phyloP scores from a whole-genome alignment of 345 rosid genomes.

The Citrus sinensis region DNA sequence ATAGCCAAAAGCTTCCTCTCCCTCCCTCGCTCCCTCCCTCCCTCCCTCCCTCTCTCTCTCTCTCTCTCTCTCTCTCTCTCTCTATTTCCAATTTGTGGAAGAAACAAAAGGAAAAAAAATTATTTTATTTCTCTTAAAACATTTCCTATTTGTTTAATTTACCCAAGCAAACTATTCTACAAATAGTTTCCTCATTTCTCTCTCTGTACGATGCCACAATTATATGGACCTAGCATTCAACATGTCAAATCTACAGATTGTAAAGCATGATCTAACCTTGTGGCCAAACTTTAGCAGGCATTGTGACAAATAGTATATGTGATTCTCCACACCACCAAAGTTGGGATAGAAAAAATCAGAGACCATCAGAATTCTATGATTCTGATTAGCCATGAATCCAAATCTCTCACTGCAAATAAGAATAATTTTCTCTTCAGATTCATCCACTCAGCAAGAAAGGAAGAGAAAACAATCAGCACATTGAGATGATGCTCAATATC shows the following conservation, averaged over 20 bases:
- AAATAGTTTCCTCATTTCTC: not conserved
- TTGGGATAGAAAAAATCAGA: conserved; percentile 98
- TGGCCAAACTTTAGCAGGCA: conserved; percentile 89
- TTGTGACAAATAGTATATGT: conserved; percentile 88
- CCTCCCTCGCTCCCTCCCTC: not conserved
- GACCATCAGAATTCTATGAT: conserved; percentile 80
- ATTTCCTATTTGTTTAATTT: not conserved
- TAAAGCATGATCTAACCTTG: conserved; percentile 52
- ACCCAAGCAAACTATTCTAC: not conserved
- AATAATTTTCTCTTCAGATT: not conserved
- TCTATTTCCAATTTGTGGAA: not conserved
- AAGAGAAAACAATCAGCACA: not conserved
- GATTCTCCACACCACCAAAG: conserved; percentile 95
- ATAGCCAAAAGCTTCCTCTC: not conserved
- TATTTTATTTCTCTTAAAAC: not conserved
- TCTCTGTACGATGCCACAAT: not conserved
- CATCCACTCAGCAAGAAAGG: not conserved
- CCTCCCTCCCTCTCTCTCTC: no score
- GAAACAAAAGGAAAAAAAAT: not conserved
- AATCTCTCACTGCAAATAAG: conserved; percentile 25
- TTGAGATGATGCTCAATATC: not conserved
- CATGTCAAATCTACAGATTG: not conserved
- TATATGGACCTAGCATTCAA: not conserved
- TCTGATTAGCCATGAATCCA: conserved; percentile 47
- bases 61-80: no score